Conservation (phyloP, 2,329 filamentous ascomycete species). For the Dactylonectria macrodidyma region DNA sequence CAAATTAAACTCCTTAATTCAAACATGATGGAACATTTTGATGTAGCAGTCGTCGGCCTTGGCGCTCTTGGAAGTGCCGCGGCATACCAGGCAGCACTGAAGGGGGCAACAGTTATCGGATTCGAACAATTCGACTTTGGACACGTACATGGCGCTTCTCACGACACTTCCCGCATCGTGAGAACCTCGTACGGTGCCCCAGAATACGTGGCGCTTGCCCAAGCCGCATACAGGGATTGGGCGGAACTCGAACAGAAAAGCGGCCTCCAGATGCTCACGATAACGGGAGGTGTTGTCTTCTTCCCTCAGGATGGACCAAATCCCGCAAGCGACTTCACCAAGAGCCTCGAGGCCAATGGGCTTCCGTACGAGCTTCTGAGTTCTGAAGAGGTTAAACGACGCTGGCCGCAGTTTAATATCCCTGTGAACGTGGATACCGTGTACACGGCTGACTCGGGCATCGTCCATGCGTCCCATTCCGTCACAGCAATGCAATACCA, state of each 20-base stretch:
- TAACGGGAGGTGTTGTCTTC: constrained; percentile 45
- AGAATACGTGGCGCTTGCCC: constrained; percentile 43
- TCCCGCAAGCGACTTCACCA: constrained; percentile 7
- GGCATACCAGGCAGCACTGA: constrained; percentile 36
- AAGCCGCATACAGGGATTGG: constrained; percentile 45
- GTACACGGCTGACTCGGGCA: constrained; percentile 44
- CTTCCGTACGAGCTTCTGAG: constrained; percentile 42
- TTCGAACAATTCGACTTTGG: constrained; percentile 48
- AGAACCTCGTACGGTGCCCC: constrained; percentile 42
- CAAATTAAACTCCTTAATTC: too few relatives aligned
- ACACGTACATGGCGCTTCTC: constrained; percentile 42
- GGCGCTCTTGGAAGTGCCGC: constrained; percentile 36
- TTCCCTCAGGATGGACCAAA: constrained; percentile 32
- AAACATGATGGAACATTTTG: constrained; percentile 3
- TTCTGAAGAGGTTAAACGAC: constrained; percentile 27
- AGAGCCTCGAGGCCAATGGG: constrained; percentile 31
- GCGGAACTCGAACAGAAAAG: constrained; percentile 36
- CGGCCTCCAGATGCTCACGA: constrained; percentile 38
- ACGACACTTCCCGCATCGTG: constrained; percentile 46
- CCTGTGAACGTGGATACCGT: constrained; percentile 32
- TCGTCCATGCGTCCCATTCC: constrained; percentile 35
- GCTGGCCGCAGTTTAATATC: constrained; percentile 43
- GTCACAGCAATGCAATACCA: constrained; percentile 1
- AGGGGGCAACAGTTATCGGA: constrained; percentile 41
- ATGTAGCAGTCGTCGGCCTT: constrained; percentile 27